Evolutionary conservation across 2,329 filamentous ascomycete species (phyloP).

Genomic region (Aspergillus thermomutatus): DNA sequence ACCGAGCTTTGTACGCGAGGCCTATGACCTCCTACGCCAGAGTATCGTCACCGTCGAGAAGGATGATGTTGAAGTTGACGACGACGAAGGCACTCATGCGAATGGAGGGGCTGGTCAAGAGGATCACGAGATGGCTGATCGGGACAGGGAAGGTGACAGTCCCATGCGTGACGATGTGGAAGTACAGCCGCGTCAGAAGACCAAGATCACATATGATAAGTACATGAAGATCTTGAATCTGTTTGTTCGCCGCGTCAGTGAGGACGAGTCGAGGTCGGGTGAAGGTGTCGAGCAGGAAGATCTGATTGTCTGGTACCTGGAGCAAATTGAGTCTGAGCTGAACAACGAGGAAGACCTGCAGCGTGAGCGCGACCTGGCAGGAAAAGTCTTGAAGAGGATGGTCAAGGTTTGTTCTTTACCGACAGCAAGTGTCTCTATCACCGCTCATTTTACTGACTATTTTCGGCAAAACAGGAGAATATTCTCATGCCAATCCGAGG

Average conservation of each 20-base stretch:
- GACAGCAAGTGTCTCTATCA: background rate
- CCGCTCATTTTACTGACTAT: constrained; percentile 3
- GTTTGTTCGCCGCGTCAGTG: constrained; percentile 76
- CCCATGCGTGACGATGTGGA: constrained; percentile 54
- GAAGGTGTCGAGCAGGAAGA: constrained; percentile 84
- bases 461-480: constrained; percentile 48
- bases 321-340: constrained; percentile 82
- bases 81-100: constrained; percentile 63
- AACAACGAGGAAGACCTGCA: constrained; percentile 77
- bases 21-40: constrained; percentile 84
- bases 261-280: constrained; percentile 70
- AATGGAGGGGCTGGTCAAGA: constrained; percentile 45
- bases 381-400: constrained; percentile 91
- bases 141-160: constrained; percentile 49
- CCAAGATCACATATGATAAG: constrained; percentile 92
- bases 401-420: constrained; percentile 67
- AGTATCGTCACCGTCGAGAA: constrained; percentile 98
- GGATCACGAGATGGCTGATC: constrained; percentile 50
- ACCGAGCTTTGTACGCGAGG: constrained; percentile 81
- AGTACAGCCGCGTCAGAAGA: constrained; percentile 58
- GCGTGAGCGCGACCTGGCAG: constrained; percentile 67
- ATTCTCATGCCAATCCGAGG: constrained; percentile 65
- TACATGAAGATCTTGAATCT: constrained; percentile 88
- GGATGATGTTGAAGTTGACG: constrained; percentile 92
- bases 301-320: constrained; percentile 84